A percentile compares a stretch with the other conserved stretches of the same genome.
phyloP scores from a whole-genome alignment of 306 rosid species.

The Trichosanthes cucumerina region DNA sequence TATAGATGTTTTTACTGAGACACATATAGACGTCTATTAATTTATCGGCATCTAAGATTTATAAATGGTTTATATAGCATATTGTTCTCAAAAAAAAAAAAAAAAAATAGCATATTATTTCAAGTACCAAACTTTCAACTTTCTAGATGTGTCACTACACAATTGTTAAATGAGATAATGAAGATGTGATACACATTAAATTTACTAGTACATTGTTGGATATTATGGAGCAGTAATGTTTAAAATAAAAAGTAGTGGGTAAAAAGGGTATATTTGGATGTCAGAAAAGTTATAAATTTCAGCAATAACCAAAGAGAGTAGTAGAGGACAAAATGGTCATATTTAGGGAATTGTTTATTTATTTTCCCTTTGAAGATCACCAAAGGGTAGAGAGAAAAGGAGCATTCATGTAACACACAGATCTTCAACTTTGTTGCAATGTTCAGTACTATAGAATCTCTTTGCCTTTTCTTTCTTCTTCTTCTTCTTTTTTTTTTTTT shows the following conservation, averaged over 20 bases:
- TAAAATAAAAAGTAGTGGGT: not conserved
- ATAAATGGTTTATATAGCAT: not conserved
- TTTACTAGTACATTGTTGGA: not conserved
- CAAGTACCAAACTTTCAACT: not conserved
- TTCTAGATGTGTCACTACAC: not conserved
- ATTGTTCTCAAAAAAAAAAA: too few species aligned
- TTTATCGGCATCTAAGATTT: not conserved
- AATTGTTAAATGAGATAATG: not conserved
- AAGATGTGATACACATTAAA: not conserved
- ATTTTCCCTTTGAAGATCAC: not conserved
- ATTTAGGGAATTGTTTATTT: not conserved
- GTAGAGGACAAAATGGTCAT: not conserved
- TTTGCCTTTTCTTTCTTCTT: not conserved
- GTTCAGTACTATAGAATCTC: not conserved
- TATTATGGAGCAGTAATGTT: not conserved
- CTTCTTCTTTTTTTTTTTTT: too few species aligned
- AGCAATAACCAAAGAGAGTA: not conserved
- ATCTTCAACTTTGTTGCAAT: not conserved
- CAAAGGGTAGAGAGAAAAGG: not conserved
- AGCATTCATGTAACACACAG: not conserved
- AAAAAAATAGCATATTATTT: not conserved
- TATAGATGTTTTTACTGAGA: too few species aligned
- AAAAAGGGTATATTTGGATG: conserved; percentile 8
- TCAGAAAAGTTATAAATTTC: not conserved
- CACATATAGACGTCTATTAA: too few species aligned